These are phyloP conservation scores for Fraxinus velutina DNA, from an alignment of 305 asterid genomes.

Conservation along the genomic window DNA sequence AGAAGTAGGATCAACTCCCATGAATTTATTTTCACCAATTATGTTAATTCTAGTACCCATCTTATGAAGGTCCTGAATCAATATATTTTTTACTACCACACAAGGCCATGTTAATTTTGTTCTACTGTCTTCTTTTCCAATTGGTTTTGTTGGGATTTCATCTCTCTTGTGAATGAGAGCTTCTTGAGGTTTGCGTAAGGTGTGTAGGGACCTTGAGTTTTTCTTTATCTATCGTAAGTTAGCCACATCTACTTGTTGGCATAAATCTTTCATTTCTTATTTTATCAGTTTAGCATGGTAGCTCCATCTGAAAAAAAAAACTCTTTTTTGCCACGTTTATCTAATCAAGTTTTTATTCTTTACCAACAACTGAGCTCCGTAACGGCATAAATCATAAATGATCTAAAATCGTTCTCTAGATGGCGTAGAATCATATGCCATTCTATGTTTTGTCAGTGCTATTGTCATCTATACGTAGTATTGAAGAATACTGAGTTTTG, in stretches of 20 bases:
- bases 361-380: neutral
- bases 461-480: neutral
- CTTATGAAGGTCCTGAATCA: neutral
- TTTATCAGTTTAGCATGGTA: neutral
- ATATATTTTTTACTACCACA: neutral
- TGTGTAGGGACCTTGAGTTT: neutral
- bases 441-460: neutral
- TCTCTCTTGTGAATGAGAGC: neutral
- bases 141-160: neutral
- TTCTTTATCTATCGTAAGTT: neutral
- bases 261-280: neutral
- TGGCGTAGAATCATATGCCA: neutral
- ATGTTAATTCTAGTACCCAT: neutral
- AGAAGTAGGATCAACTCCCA: neutral
- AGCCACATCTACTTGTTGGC: neutral
- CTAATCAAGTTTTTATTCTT: neutral
- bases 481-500: neutral
- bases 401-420: neutral
- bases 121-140: neutral
- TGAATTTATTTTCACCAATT: neutral
- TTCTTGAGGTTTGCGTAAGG: neutral
- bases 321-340: neutral
- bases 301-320: neutral
- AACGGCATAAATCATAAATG: neutral
- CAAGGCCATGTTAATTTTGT: neutral